Conservation (phyloP, 2,329 filamentous ascomycete species). For the Penicillium sp. region DNA sequence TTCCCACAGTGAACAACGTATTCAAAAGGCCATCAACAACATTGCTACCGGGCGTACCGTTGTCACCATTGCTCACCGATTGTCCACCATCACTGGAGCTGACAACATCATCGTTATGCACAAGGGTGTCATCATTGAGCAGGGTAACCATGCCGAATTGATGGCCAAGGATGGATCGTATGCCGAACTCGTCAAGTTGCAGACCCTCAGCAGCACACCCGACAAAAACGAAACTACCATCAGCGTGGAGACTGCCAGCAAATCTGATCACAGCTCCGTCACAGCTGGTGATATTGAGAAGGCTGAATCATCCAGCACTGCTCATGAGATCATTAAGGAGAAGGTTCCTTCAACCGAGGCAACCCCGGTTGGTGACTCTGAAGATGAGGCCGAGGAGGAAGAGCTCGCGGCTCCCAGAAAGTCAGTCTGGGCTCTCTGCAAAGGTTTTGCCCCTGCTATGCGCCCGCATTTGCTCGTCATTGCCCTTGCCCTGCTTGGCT, state of each 20-base stretch:
- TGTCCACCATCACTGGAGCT: conserved; percentile 57
- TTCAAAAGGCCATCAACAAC: conserved; percentile 54
- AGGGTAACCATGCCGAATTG: conserved; percentile 53
- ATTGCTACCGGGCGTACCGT: conserved; percentile 65
- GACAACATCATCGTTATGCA: conserved; percentile 58
- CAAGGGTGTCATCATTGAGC: conserved; percentile 53
- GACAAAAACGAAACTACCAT: conserved; percentile 51
- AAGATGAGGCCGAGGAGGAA: conserved; percentile 20
- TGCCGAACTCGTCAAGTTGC: conserved; percentile 23
- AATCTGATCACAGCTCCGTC: conserved; percentile 26
- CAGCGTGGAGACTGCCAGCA: conserved; percentile 39
- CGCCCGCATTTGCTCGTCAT: conserved; percentile 47
- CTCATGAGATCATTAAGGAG: conserved; percentile 13
- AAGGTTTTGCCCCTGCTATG: conserved; percentile 28
- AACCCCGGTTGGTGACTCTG: conserved; percentile 11
- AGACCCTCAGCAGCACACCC: conserved; percentile 54
- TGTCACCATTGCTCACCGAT: conserved; percentile 66
- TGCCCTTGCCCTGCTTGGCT: conserved; percentile 51
- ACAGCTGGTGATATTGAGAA: conserved; percentile 27
- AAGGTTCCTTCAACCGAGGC: conserved; percentile 16
- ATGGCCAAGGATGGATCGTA: conserved; percentile 46
- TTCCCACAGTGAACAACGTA: conserved; percentile 52
- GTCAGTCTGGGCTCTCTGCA: conserved; percentile 28
- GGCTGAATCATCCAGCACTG: conserved; percentile 1
- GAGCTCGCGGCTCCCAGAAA: conserved; percentile 26